A percentile compares a stretch with the other conserved stretches of the same genome.
Conservation (phyloP, 2,329 filamentous ascomycete genomes). For the Ceratocystis smalleyi region DNA sequence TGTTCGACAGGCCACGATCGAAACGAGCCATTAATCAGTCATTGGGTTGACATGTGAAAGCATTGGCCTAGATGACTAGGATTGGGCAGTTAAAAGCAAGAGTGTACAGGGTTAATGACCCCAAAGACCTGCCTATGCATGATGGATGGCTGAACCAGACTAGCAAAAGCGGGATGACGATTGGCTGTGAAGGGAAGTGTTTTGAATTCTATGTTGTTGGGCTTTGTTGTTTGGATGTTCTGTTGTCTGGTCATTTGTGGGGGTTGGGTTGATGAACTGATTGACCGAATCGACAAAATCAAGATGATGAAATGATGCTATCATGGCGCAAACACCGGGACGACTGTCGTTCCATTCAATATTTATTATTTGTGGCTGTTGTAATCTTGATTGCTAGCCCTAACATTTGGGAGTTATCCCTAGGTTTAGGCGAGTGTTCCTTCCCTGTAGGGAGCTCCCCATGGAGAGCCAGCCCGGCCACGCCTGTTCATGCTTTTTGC, state of each 20-base stretch:
- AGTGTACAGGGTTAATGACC: neutral
- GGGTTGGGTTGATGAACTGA: too few relatives aligned
- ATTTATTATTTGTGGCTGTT: neutral
- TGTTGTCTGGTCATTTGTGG: too few relatives aligned
- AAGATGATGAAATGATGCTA: too few relatives aligned
- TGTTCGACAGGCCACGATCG: too few relatives aligned
- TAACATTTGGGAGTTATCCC: neutral
- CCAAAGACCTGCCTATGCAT: neutral
- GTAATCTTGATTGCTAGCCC: neutral
- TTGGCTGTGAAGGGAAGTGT: too few relatives aligned
- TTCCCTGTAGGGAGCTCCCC: neutral
- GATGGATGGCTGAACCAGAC: neutral
- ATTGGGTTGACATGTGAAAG: neutral
- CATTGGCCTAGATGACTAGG: too few relatives aligned
- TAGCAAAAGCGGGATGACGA: neutral
- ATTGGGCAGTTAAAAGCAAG: too few relatives aligned
- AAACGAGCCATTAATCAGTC: neutral
- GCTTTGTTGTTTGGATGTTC: too few relatives aligned
- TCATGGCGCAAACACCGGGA: neutral
- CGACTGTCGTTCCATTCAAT: neutral
- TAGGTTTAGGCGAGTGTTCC: neutral
- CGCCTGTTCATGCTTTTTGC: neutral
- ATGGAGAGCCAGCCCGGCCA: neutral
- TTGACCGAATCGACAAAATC: too few relatives aligned
- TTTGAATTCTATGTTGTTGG: too few relatives aligned